Evolutionary conservation across 139 green algal species (phyloP).

Genomic region (Zygnema cylindricum): DNA sequence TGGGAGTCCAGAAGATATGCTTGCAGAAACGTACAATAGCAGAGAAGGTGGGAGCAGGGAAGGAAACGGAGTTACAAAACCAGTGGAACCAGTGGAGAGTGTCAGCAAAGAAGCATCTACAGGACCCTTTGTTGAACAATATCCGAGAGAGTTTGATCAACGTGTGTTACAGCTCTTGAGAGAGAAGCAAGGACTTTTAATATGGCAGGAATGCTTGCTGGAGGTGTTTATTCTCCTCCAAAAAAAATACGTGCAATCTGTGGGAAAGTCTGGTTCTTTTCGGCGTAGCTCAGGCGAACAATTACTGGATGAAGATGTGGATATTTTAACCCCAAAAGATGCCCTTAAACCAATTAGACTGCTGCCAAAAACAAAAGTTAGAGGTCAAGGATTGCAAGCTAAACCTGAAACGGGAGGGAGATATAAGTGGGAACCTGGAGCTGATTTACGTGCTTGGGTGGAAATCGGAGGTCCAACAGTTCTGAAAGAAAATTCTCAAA

Average conservation of each 20-base stretch:
- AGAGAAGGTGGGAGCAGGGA: slow-evolving; percentile 2
- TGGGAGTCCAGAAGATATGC: not conserved
- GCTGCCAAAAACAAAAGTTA: not conserved
- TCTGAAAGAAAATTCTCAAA: too few relatives aligned
- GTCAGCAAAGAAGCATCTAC: not conserved
- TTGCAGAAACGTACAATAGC: not conserved
- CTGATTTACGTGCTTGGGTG: slow-evolving; percentile 16
- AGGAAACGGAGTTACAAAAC: not conserved
- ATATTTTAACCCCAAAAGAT: not conserved
- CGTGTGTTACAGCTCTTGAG: not conserved
- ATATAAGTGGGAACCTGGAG: not conserved
- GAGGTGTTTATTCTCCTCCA: not conserved
- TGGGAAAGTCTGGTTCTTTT: not conserved
- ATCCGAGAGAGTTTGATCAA: not conserved
- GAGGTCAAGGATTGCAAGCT: not conserved
- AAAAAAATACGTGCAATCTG: not conserved
- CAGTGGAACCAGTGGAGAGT: not conserved
- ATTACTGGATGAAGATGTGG: not conserved
- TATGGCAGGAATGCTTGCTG: slow-evolving; percentile 19
- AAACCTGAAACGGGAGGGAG: not conserved
- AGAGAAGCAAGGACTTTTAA: not conserved
- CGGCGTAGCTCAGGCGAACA: too few relatives aligned
- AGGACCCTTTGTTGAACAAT: not conserved
- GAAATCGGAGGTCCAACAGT: not conserved
- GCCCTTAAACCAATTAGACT: not conserved